phyloP scores from a whole-genome alignment of 1,139 yeast species.

The Casaregolazyma suthepensis region DNA sequence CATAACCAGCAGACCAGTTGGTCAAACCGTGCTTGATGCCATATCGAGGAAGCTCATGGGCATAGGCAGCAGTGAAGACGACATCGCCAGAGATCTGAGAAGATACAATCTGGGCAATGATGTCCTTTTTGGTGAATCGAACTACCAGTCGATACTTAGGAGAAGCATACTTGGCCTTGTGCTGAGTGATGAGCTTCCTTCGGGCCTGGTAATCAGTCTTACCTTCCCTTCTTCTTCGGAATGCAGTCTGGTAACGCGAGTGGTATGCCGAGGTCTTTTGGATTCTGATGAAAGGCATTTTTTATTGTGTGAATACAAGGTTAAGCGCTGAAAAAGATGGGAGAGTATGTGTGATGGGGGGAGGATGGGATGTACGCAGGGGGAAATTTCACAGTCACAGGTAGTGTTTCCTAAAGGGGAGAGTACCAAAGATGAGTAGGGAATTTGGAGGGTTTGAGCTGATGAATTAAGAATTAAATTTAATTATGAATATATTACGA shows the following conservation, averaged over 20 bases:
- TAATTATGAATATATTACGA: too few relatives aligned
- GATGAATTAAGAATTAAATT: too few relatives aligned
- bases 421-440: background rate
- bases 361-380: background rate
- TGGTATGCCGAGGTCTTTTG: conserved; percentile 88
- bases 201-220: conserved; percentile 99
- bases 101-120: conserved; percentile 94
- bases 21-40: conserved; percentile 99
- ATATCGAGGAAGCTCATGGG: conserved; percentile 97
- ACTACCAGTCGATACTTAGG: conserved; percentile 99
- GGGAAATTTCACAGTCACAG: background rate
- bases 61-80: conserved; percentile 96
- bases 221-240: conserved; percentile 99
- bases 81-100: conserved; percentile 97
- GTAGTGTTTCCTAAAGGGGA: background rate
- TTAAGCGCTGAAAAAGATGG: conserved; percentile 8
- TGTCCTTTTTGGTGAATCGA: conserved; percentile 99
- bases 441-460: background rate
- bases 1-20: conserved; percentile 99
- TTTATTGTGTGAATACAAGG: conserved; percentile 19
- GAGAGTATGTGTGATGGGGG: conserved; percentile 5
- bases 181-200: conserved; percentile 99
- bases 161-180: conserved; percentile 99
- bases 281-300: conserved; percentile 72
- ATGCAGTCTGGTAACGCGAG: conserved; percentile 99